Base-by-base conservation (phyloP, 2,329 filamentous ascomycete species). In the Ploettnerulaceae sp. region DNA sequence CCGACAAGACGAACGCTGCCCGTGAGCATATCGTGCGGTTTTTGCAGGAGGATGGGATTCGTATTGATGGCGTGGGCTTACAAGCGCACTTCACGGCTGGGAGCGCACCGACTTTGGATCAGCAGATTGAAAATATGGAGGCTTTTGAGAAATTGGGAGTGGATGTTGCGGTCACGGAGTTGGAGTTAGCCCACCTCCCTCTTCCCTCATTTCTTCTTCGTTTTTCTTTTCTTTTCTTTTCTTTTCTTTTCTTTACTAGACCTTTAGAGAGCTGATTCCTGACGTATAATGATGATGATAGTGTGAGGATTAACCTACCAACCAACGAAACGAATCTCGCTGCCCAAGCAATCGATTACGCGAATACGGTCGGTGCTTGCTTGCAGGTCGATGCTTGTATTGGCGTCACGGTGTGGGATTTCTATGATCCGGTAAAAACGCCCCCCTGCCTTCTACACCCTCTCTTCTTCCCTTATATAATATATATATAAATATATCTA, bases 51-150 rank as follows among this genome's bases (percentile, higher is more conserved):
- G 68, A 72, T 6, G 73, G 75, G 11, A 70, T 72, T n/a, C 73
- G 72, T 47, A 79, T 84, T 52, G 75, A 84, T 52, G 79, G 80
- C 43, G 71, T 84, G 4, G 80, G 81, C 11, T 67, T 82, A 56
- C 79, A 84, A 60, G 72, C 67, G 5, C 81, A 84, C 62, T 72
- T 82, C 41, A 74, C 77, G 46, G 72, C 73, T 3, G 74, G 75
- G 55, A 56, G 59, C 17, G 35, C 45, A 1, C 73, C 77, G 0
- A 64, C 61, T 32, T 69, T 71, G 52, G 64, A 66, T 26, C 64
- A 66, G 9, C 67, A 75, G 34, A 65, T 67, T 71, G 75, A 1
- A 60, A 64, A 46, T 69, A 72, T 58, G 76, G 29, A 65, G 63
- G 26, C 65, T 63, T 7, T 69, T 69, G 69, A 70, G 2, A 64